Base-by-base conservation (phyloP, 768 basidiomycete genomes). In the Pleurotus djamor region DNA sequence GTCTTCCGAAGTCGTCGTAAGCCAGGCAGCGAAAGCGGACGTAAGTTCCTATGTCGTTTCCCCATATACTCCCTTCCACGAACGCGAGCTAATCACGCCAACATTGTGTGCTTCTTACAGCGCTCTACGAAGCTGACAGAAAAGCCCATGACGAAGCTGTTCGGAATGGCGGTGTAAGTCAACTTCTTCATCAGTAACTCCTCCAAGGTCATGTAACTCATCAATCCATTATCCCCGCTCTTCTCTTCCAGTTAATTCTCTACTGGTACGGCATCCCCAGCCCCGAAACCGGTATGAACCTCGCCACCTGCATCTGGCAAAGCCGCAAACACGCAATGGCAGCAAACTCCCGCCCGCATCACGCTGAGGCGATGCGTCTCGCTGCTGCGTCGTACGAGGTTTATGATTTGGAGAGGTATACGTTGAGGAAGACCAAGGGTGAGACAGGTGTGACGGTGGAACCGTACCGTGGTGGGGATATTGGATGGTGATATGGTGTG, bases 261-360 rank as follows among this genome's bases (percentile, higher is more conserved):
- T 98, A 98, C 71, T 98, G 96, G 96, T 96, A 94, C 65, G 95
- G 95, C 8, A 80, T 88, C 34, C 95, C 95, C 1, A 76, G 92
- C 64, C 80, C 81, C 51, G 69, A 78, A 38, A 90, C 91, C 0
- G 87, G 94, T 1, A 78, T 91, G 73, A 98, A 98, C 71, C 84
- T 97, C 57, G 94, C 96, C 6, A 97, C 95, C 14, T 98, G 96
- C 75, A 89, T 98, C 44, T 98, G 96, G 96, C 88, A 91, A 73
- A 92, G 90, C 44, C 86, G 95, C 5, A 82, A 82, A 64, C 89
- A 94, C 61, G 96, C 96, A 4, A 74, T 87, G 32, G 86, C 85
- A 3, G 95, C 95, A 0, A 93, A 86, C 64, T 83, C 85, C 0
- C 82, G 87, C 5, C 93, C 92, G 12, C 81, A 89, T 59, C 96